A percentile compares a stretch with the other conserved stretches of the same genome.
Conservation (phyloP, 176 grass and related monocot genomes). For the Bromus sterilis region DNA sequence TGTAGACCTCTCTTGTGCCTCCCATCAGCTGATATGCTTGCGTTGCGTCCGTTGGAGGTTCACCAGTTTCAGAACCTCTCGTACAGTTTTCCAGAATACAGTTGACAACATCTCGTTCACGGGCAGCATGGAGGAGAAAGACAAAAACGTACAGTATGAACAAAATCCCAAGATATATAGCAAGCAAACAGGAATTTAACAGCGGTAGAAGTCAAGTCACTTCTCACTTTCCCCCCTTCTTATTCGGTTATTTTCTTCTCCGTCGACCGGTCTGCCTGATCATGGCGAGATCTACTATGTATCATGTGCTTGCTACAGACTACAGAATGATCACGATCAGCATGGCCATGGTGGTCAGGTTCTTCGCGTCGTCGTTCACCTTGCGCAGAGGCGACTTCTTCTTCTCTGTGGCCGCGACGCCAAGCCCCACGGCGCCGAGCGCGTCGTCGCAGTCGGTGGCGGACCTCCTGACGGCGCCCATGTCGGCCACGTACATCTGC, state of each 20-base stretch:
- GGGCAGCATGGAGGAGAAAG: not conserved
- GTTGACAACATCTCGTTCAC: not conserved
- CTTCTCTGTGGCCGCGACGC: not conserved
- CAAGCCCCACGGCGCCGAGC: not conserved
- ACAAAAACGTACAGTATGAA: not conserved
- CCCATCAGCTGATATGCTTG: not conserved
- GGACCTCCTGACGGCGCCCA: conserved; percentile 14
- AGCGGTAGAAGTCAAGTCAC: not conserved
- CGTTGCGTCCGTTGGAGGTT: not conserved
- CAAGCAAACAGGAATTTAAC: not conserved
- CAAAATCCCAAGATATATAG: not conserved
- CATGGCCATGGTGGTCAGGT: conserved; percentile 8
- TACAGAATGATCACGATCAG: conserved; percentile 15
- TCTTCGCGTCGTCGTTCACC: conserved; percentile 26
- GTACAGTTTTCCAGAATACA: not conserved
- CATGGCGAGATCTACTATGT: not conserved
- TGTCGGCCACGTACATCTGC: conserved; percentile 21
- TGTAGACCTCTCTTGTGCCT: not conserved
- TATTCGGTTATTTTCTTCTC: not conserved
- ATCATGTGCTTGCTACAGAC: not conserved
- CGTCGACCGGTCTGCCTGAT: not conserved
- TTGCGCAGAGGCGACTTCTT: not conserved
- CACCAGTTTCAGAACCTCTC: not conserved
- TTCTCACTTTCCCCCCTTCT: too few relatives aligned
- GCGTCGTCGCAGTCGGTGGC: conserved; percentile 27